Evolutionary conservation across 305 asterid species (phyloP).

Genomic region (Solanum hybrid): DNA sequence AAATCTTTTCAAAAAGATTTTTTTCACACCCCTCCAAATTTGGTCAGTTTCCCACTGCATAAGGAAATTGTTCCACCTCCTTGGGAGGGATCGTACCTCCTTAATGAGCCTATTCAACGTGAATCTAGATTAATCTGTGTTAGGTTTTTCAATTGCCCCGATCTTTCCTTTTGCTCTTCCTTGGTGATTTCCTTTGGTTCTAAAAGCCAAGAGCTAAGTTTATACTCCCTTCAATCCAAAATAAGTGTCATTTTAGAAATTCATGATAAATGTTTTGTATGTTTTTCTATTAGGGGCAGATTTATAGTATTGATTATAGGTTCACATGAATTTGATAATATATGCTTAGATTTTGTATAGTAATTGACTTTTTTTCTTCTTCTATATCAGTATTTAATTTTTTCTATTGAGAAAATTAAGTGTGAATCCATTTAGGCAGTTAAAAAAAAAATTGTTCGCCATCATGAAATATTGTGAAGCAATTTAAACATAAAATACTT

Average conservation of each 20-base stretch:
- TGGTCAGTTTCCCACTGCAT: background rate
- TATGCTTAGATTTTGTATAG: too few species aligned
- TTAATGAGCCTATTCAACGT: too few species aligned
- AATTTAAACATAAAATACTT: too few species aligned
- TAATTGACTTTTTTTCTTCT: too few species aligned
- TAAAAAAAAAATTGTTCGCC: too few species aligned
- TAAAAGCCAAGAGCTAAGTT: background rate
- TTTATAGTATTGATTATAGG: background rate
- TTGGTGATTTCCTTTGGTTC: background rate
- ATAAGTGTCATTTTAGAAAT: background rate
- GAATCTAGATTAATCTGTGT: too few species aligned
- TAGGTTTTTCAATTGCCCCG: background rate
- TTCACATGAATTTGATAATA: background rate
- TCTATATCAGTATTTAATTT: rapidly evolving
- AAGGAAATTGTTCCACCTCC: background rate
- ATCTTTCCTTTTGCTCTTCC: background rate
- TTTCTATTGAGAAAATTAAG: too few species aligned
- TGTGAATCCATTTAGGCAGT: too few species aligned
- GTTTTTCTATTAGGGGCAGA: background rate
- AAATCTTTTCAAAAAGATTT: background rate
- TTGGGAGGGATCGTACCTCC: too few species aligned
- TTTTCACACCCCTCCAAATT: background rate
- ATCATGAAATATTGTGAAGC: too few species aligned
- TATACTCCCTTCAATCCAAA: background rate
- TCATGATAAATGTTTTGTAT: too few species aligned